Base-by-base conservation (phyloP, 2,329 filamentous ascomycete genomes). In the Nemania sp. region DNA sequence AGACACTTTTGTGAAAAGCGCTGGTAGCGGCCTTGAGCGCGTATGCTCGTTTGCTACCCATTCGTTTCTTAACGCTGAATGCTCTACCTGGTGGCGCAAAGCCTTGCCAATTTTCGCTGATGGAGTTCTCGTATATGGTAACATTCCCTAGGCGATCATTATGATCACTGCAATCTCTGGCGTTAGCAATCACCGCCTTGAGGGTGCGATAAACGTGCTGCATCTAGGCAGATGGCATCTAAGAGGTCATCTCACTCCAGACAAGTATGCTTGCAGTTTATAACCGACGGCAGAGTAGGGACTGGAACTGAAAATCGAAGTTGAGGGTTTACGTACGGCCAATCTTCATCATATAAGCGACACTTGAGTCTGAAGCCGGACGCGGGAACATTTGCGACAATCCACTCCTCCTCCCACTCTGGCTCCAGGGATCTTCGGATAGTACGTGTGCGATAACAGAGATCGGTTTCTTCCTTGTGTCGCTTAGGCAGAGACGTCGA, bases 81-180 rank as follows among this genome's bases (percentile, higher is more conserved):
- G 76, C 73, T 56, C 84, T 76, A 2, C 74, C 76, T 0, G 75
- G 74, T 2, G 86, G 78, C 3, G 80, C 79, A 45, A 92, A 81
- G 0, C 89, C 89, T 7, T 74, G 64, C 90, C 90, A 95, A 33
- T 79, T 70, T 36, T 88, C 83, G 42, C 76, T 76, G 6, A 96
- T 68, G 2, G 73, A 68, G 9, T 78, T 73, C 0, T 89, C 83
- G 15, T 81, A 73, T 49, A 96, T 76, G 41, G 91, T 91, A 3
- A 90, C 90, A 66, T 94, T 95, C 9, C 93, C 93, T 17, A 97
- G 79, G 22, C 90, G 81, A 72, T 97, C 93, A 67, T 97, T 89
- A 61, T 88, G 84, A 68, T 97, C 90, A 1, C 52, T 55, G 6
- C 11, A 17, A 26, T 26, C 42, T 19, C 17, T 8, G 4, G 11